Evolutionary conservation across 2,329 filamentous ascomycete species (phyloP), one percentile per base, ranked within the genome.

Genomic region (Niveomyces coronatus): DNA sequence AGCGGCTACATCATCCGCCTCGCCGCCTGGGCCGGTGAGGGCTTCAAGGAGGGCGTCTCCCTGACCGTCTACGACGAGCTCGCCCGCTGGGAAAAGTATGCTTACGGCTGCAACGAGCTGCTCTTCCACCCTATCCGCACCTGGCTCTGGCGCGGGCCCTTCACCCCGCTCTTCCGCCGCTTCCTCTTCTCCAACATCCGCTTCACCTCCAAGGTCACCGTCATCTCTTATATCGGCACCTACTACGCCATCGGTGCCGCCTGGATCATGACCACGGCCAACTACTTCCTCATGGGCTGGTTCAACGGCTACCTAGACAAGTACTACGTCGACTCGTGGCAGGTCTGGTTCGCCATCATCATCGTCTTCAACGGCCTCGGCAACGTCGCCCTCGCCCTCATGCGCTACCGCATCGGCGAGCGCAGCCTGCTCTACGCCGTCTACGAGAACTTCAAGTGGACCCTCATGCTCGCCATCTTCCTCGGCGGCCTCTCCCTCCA

Each of bases 1-100:
- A 65, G 64, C n/a, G 80, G 80, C 17, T 83, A 81, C 55, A 67
- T 76, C 26, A 73, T 85, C 31, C 78, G 82, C 10, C 64, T 85
- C 1, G 82, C 74, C 10, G 71, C 77, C 0, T 86, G 83, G 60
- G 74, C 78, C 38, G 71, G 73, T 23, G 71, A 76, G 4, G 80
- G 75, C 5, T 86, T 85, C 61, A 76, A 85, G 50, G 80, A 85
- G 49, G 80, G 80, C 44, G 80, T 85, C 0, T 83, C 79, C 0
- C 64, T 85, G n/a, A 84, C 80, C 0, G 76, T 84, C 8, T 84
- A 83, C 50, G 80, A 84, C 45, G 80, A 85, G 50, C 60, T 85
- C 26, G 71, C 74, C 9, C 74, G 80, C 32, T 84, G 80, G 80
- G 76, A 83, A 51, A 84, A 84, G 60, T 81, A 83, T 39, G 76